A percentile compares a stretch with the other conserved stretches of the same genome.
phyloP scores from a whole-genome alignment of 208 protist genomes.

The Acanthamoeba royreba region DNA sequence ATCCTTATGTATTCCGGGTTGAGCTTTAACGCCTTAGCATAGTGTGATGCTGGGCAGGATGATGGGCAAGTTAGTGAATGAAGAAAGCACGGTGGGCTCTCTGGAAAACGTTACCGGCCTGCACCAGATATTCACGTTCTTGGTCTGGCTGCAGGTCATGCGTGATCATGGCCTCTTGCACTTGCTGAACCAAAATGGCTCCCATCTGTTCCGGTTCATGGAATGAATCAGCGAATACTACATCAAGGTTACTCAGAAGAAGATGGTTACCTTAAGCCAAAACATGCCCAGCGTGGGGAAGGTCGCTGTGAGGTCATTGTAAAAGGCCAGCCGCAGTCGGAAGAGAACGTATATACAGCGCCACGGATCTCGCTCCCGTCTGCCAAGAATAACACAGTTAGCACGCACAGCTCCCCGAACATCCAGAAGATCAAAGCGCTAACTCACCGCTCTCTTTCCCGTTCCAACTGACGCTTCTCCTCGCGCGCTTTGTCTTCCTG shows the following conservation, averaged over 20 bases:
- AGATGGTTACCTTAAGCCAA: background rate
- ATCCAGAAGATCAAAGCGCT: background rate
- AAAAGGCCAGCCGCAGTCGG: background rate
- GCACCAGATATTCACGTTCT: background rate
- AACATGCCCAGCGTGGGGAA: constrained; percentile 3
- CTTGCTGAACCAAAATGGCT: background rate
- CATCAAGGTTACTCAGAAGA: background rate
- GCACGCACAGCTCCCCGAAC: background rate
- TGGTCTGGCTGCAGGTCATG: background rate
- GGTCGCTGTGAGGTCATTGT: background rate
- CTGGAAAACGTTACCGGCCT: background rate
- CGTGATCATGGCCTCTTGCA: background rate
- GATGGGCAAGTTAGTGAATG: background rate
- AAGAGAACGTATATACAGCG: background rate
- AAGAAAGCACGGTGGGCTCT: background rate
- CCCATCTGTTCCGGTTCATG: background rate
- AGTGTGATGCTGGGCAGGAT: background rate
- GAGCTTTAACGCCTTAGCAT: background rate
- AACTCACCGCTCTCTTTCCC: background rate
- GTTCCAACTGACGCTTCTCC: background rate
- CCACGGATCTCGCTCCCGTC: background rate
- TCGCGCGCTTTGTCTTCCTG: background rate
- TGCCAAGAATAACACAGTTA: background rate
- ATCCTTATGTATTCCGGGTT: constrained; percentile 19
- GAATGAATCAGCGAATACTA: no score